phyloP scores from a whole-genome alignment of 306 rosid genomes.

The Potentilla sterilis region DNA sequence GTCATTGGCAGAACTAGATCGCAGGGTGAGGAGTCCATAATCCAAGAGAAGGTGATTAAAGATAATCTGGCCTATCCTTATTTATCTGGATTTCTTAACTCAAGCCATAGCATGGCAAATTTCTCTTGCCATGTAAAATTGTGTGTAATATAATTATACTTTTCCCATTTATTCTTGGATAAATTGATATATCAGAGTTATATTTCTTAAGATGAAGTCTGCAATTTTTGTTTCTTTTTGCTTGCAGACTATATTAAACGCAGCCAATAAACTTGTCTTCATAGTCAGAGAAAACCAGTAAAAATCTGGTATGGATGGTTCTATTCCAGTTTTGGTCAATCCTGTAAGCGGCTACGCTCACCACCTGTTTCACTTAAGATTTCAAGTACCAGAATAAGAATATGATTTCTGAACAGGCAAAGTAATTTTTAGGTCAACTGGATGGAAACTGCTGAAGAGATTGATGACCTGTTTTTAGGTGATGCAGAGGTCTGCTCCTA shows the following conservation, averaged over 20 bases:
- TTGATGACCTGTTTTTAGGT: slow-evolving; percentile 79
- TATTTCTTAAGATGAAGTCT: not conserved
- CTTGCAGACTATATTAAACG: slow-evolving; percentile 62
- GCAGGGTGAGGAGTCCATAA: slow-evolving; percentile 63
- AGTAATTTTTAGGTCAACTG: slow-evolving; percentile 62
- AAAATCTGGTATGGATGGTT: slow-evolving; percentile 70
- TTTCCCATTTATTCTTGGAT: not conserved
- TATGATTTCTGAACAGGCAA: slow-evolving; percentile 21
- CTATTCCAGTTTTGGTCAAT: slow-evolving; percentile 79
- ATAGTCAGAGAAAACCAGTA: slow-evolving; percentile 70
- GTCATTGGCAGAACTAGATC: slow-evolving; percentile 63
- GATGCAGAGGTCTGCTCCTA: slow-evolving; percentile 73
- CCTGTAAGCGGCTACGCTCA: slow-evolving; percentile 59
- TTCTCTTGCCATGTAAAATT: not conserved
- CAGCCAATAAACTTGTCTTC: slow-evolving; percentile 58
- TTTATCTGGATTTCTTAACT: not conserved
- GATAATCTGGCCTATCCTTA: slow-evolving; percentile 4
- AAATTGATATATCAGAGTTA: not conserved
- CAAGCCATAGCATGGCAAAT: not conserved
- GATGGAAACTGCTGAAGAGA: slow-evolving; percentile 80
- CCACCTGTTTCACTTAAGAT: slow-evolving; percentile 10
- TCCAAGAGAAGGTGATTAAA: slow-evolving; percentile 66
- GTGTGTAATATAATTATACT: not conserved
- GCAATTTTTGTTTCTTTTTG: not conserved
- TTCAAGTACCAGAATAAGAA: slow-evolving; percentile 8